Evolutionary conservation across 805 yeast species (phyloP).

Genomic region (Cephaloascus albidus): DNA sequence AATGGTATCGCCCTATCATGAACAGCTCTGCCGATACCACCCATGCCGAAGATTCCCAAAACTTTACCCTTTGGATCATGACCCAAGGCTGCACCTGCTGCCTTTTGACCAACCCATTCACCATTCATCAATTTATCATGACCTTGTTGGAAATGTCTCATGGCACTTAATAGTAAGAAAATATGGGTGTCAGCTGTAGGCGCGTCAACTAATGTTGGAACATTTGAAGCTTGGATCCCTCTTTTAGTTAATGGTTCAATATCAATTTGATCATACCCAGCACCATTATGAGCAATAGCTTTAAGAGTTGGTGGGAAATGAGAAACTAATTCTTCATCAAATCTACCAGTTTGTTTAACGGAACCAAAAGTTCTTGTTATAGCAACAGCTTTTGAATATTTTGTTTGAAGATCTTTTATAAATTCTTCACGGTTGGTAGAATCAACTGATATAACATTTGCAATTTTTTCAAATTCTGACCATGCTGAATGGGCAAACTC

Average conservation of each 20-base stretch:
- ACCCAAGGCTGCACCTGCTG: slow-evolving; percentile 52
- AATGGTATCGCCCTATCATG: slow-evolving; percentile 65
- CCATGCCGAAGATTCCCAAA: slow-evolving; percentile 81
- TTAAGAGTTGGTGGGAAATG: slow-evolving; percentile 46
- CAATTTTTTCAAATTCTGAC: slow-evolving; percentile 37
- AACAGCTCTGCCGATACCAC: slow-evolving; percentile 83
- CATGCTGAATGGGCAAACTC: slow-evolving; percentile 58
- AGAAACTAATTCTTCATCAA: slow-evolving; percentile 51
- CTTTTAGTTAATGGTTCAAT: slow-evolving; percentile 38
- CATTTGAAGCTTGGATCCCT: slow-evolving; percentile 41
- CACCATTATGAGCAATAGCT: slow-evolving; percentile 56
- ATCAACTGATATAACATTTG: slow-evolving; percentile 33
- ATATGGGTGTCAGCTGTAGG: slow-evolving; percentile 53
- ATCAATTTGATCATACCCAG: slow-evolving; percentile 71
- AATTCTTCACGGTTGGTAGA: slow-evolving; percentile 17
- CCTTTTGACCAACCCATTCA: slow-evolving; percentile 8
- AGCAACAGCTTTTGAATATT: slow-evolving; percentile 31
- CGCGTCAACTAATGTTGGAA: slow-evolving; percentile 41
- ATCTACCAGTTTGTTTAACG: slow-evolving; percentile 45
- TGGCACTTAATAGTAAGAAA: slow-evolving; percentile 38
- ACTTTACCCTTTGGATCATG: slow-evolving; percentile 67
- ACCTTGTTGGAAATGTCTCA: slow-evolving; percentile 27
- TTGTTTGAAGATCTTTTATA: slow-evolving; percentile 29
- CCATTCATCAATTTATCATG: slow-evolving; percentile 3
- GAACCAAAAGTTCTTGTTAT: slow-evolving; percentile 48